Evolutionary conservation across 2,329 filamentous ascomycete species (phyloP), one percentile per base, ranked within the genome.

Genomic region (Neopestalotiopsis sp.): DNA sequence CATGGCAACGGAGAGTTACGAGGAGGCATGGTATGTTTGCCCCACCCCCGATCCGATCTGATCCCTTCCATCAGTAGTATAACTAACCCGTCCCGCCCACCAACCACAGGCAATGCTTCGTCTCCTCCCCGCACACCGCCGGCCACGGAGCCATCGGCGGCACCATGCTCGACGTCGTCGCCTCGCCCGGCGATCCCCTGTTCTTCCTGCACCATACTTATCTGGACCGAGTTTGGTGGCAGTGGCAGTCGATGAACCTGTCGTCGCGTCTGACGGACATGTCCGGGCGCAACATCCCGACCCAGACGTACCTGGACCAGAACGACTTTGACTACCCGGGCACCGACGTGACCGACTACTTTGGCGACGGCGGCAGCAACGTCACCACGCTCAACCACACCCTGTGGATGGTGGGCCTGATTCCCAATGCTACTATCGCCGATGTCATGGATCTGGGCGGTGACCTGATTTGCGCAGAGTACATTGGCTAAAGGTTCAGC

Each of bases 121-220:
- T 56, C 28, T 52, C 30, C 34, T 34, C 59, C 14, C 59, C 34
- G 12, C 59, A 62, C 32, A 62, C 30, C 3, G 59, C 59, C 10
- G 59, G 59, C n/a, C 59, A 62, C 32, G 59, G 34, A 17, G 17
- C 32, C n/a, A 62, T 62, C 34, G 59, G 59, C 62, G 62, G 62
- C 24, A 49, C 30, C 38, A 65, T 65, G 62, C 28, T 30, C 20
- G 70, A 74, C n/a, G 64, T 70, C 20, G 71, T 67, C 28, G 67
- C 65, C 24, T 67, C 64, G n/a, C 73, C 75, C 0, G 20, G 86
- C 85, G 77, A 78, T 64, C 77, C 77, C 0, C 28, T 78, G 6
- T 78, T 78, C 68, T 79, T 74, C 62, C 69, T 78, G 4, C 76
- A 79, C 60, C 77, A 79, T 62, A 70, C 71, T 6, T 77, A 73